A percentile compares a stretch with the other conserved stretches of the same genome.
phyloP scores from a whole-genome alignment of 2,329 filamentous ascomycete genomes.

The Colletotrichum scovillei region DNA sequence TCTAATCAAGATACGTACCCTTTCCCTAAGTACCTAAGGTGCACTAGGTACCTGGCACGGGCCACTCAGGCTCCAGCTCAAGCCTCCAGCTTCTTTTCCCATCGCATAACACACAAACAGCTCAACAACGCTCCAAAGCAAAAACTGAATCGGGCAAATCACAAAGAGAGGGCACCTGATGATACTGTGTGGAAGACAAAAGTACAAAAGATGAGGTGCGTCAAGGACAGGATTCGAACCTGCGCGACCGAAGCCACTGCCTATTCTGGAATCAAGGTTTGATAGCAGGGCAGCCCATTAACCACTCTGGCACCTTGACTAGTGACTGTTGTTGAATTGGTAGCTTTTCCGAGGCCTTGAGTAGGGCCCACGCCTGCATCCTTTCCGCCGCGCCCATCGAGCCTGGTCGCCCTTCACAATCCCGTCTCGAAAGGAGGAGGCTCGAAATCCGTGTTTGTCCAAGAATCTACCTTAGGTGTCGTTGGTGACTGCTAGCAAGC shows the following conservation, averaged over 20 bases:
- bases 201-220: not conserved
- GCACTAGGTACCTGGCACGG: not conserved
- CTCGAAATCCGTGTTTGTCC: too few relatives aligned
- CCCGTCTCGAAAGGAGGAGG: too few relatives aligned
- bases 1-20: not conserved
- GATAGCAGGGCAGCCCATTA: conserved; percentile 26
- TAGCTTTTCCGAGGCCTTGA: not conserved
- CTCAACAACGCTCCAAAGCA: not conserved
- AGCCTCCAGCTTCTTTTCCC: not conserved
- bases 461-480: too few relatives aligned
- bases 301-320: conserved; percentile 24
- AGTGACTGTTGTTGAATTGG: not conserved
- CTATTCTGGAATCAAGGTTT: conserved; percentile 10
- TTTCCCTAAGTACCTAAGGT: not conserved
- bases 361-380: fast-evolving
- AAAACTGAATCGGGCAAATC: not conserved
- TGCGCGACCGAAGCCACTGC: conserved; percentile 24
- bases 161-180: not conserved
- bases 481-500: too few relatives aligned
- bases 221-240: conserved; percentile 25
- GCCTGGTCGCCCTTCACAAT: too few relatives aligned
- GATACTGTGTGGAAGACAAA: too few relatives aligned
- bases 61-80: not conserved
- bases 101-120: not conserved
- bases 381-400: too few relatives aligned